Base-by-base conservation (phyloP, 306 rosid species). In the Quercus alba region DNA sequence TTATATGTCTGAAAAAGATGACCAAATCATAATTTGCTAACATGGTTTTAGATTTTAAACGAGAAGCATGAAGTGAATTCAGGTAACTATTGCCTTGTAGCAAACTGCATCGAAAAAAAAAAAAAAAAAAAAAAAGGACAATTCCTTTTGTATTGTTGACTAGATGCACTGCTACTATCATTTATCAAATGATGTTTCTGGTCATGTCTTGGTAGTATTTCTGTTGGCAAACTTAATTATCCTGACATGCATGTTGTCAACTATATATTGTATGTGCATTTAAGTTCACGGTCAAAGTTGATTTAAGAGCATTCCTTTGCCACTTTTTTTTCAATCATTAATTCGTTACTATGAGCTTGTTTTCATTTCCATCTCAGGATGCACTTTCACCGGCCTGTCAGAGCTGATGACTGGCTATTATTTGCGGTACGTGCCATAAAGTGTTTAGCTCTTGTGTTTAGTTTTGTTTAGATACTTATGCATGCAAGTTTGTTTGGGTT, bases 361-460 rank as follows among this genome's bases (percentile, higher is more conserved):
- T 59, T 84, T 56, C 11, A 25, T 58, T 81, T 56, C 74, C 70
- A 58, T 81, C 79, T 54, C 91, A 95, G 99, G 80, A 78, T 95
- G 85, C 93, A 98, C 96, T 95, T 95, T 84, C 98, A 95, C 85
- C 94, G 98, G 44, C 86, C 84, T 78, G 9, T 93, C 26, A 91
- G 90, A 89, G 99, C 98, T 44, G 98, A 95, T 85, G 98, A 95
- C 76, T 95, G 99, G 99, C 20, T 91, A 6, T 78, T 95, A 64
- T 88, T 81, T 84, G 98, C 84, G 86, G 99, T 95, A 77, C 82
- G 91, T 86, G 75, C 73, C 81, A 71, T 49, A 12, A 56, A 49
- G 51, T 59, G 20, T 56, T 70, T 63, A 54, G 26, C 63, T 59
- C 70, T 69, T 73, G 55, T 72, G 41, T 13, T 41, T 18, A 4